phyloP scores from a whole-genome alignment of 257 asterid genomes.

The Salvia miltiorrhiza region DNA sequence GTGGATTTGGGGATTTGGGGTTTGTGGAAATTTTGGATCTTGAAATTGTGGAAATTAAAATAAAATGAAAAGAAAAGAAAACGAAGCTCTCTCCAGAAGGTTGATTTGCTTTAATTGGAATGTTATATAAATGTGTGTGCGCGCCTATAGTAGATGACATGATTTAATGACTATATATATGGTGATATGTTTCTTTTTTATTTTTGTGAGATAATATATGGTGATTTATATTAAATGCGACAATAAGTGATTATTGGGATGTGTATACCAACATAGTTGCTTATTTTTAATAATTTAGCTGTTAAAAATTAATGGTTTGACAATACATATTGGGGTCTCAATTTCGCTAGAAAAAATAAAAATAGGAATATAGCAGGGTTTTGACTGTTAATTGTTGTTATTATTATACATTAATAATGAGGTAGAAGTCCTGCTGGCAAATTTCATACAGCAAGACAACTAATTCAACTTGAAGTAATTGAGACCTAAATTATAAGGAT shows the following conservation, averaged over 20 bases:
- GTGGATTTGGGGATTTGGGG: conserved; percentile 24
- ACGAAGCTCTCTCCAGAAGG: neutral
- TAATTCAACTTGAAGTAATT: neutral
- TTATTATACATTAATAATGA: no score
- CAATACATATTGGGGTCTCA: neutral
- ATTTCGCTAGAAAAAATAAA: no score
- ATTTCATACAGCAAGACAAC: neutral
- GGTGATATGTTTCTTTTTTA: no score
- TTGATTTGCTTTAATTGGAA: neutral
- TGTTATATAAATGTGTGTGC: neutral
- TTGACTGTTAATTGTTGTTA: neutral
- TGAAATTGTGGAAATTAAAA: neutral
- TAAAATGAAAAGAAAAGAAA: neutral
- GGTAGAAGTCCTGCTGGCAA: neutral
- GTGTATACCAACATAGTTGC: neutral
- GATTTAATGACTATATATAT: no score
- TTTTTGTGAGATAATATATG: no score
- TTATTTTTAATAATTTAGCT: neutral
- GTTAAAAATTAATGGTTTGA: neutral
- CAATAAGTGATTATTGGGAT: no score
- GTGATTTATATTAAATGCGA: no score
- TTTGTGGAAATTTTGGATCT: conserved; percentile 18
- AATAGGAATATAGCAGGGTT: no score
- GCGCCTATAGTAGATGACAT: no score
- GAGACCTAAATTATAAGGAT: no score